A percentile compares a stretch with the other conserved stretches of the same genome.
Evolutionary conservation across 257 asterid species (phyloP).

Genomic region (Capsicum chinense): DNA sequence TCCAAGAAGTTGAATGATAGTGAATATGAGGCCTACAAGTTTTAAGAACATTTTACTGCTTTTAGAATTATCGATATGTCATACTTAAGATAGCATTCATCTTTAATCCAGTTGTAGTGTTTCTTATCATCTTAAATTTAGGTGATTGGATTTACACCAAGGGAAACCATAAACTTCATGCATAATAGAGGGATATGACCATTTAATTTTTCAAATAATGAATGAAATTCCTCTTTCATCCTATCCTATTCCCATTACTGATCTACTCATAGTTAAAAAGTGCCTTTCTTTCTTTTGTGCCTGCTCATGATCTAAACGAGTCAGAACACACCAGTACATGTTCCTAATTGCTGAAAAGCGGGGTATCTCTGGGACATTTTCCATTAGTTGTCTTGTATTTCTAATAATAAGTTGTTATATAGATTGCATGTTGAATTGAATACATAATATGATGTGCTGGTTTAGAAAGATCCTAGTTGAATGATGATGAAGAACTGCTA

Average conservation of each 20-base stretch:
- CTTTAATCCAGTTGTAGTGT: neutral
- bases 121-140: neutral
- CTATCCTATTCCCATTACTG: neutral
- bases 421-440: neutral
- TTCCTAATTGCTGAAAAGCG: neutral
- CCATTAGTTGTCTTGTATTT: neutral
- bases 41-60: neutral
- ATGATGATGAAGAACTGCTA: neutral
- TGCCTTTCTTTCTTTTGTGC: constrained; percentile 28
- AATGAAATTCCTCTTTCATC: neutral
- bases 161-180: neutral
- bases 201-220: neutral
- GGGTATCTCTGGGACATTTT: neutral
- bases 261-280: neutral
- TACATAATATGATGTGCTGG: neutral
- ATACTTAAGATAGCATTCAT: constrained; percentile 22
- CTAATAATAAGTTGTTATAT: neutral
- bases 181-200: neutral
- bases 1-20: neutral
- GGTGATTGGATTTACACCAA: neutral
- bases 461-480: neutral
- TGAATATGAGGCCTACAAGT: neutral
- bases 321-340: constrained; percentile 29
- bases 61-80: neutral
- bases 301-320: constrained; percentile 32